phyloP scores from a whole-genome alignment of 495 filamentous ascomycete genomes.

The Emericellopsis terricola region DNA sequence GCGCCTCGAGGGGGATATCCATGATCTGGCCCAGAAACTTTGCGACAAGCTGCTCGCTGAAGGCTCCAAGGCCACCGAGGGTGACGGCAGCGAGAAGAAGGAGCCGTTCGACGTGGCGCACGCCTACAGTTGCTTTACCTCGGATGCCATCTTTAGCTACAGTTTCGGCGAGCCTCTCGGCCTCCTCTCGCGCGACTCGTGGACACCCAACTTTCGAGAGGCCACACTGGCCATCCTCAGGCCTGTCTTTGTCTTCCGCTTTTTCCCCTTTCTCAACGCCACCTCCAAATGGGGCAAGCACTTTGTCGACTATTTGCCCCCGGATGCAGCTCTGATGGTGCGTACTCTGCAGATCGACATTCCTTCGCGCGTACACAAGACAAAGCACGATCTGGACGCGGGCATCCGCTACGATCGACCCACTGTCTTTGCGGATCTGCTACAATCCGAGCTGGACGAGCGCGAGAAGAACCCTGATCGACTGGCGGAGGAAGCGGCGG shows the following conservation, averaged over 20 bases:
- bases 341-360: neutral
- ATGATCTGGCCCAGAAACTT: slow-evolving; percentile 6
- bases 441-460: slow-evolving; percentile 18
- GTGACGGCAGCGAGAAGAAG: too few relatives aligned
- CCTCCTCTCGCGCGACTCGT: slow-evolving; percentile 11
- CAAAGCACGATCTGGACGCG: neutral
- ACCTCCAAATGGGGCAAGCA: too few relatives aligned
- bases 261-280: too few relatives aligned
- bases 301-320: too few relatives aligned
- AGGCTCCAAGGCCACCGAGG: slow-evolving; percentile 1
- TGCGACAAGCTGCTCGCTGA: slow-evolving; percentile 8
- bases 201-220: slow-evolving; percentile 9
- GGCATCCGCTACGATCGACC: neutral
- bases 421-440: slow-evolving; percentile 6
- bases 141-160: slow-evolving; percentile 13
- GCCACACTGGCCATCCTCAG: slow-evolving; percentile 1
- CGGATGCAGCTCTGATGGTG: too few relatives aligned
- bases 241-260: too few relatives aligned
- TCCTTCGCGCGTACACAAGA: neutral
- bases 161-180: slow-evolving; percentile 13
- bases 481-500: slow-evolving; percentile 22
- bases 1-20: slow-evolving; percentile 12
- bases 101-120: too few relatives aligned
- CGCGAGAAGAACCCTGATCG: slow-evolving; percentile 16
- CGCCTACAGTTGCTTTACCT: slow-evolving; percentile 13